These are phyloP conservation scores for Nepenthes gracilis DNA, from an alignment of 148 eudicot genomes.

Conservation along the genomic window DNA sequence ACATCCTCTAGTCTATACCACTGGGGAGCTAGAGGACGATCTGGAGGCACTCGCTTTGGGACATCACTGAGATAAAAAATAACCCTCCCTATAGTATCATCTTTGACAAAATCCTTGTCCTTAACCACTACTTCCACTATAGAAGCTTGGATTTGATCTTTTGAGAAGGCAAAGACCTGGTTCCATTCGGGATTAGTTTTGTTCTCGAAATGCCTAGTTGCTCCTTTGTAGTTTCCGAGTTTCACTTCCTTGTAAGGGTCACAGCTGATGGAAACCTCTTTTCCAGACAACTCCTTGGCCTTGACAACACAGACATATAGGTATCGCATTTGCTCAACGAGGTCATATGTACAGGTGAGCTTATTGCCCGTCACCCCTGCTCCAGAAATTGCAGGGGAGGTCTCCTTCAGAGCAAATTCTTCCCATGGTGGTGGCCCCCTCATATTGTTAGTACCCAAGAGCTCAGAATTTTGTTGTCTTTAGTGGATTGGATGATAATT, in stretches of 20 bases:
- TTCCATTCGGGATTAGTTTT: constrained; percentile 63
- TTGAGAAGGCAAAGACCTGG: constrained; percentile 65
- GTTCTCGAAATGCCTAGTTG: constrained; percentile 59
- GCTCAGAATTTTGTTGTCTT: not conserved
- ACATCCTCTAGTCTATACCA: constrained; percentile 64
- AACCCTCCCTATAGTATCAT: constrained; percentile 55
- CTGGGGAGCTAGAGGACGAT: constrained; percentile 76
- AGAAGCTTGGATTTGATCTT: constrained; percentile 56
- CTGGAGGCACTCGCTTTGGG: constrained; percentile 68
- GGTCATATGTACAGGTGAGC: constrained; percentile 59
- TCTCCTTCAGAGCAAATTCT: constrained; percentile 60
- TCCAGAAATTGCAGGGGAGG: constrained; percentile 53
- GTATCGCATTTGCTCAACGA: constrained; percentile 82
- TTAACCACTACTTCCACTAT: constrained; percentile 46
- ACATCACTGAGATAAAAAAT: constrained; percentile 46
- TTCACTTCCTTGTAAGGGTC: constrained; percentile 71
- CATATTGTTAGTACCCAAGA: constrained; percentile 4
- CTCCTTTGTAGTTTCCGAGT: constrained; percentile 69
- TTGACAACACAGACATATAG: constrained; percentile 65
- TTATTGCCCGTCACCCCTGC: constrained; percentile 50
- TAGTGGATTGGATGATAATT: not conserved
- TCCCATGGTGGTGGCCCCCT: constrained; percentile 23
- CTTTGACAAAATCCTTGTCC: constrained; percentile 47
- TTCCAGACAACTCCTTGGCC: constrained; percentile 48
- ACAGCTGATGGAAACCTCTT: constrained; percentile 50